Evolutionary conservation across 2,329 filamentous ascomycete species (phyloP).

Genomic region (Fusarium bactridioides): DNA sequence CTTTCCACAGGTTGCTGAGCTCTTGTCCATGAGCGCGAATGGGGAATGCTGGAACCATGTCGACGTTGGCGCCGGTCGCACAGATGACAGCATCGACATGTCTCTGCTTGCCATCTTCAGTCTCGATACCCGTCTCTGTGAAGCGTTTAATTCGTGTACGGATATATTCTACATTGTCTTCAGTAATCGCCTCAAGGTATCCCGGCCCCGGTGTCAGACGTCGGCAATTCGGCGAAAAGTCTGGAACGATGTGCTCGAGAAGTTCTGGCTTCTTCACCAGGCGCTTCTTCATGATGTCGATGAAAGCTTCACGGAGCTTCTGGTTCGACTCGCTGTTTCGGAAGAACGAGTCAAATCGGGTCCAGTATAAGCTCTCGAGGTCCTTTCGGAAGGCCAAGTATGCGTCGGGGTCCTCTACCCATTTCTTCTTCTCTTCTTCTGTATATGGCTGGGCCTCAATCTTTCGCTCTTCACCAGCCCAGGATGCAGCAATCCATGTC

Average conservation of each 20-base stretch:
- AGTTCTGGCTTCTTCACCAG: conserved; percentile 64
- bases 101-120: conserved; percentile 62
- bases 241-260: conserved; percentile 63
- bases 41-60: conserved; percentile 66
- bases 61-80: conserved; percentile 71
- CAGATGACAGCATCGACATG: conserved; percentile 73
- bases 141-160: conserved; percentile 64
- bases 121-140: conserved; percentile 67
- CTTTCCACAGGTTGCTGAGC: conserved; percentile 64
- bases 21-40: conserved; percentile 64
- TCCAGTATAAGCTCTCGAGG: conserved; percentile 69
- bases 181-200: conserved; percentile 70
- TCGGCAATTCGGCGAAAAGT: conserved; percentile 71
- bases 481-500: conserved; percentile 73
- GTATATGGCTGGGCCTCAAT: conserved; percentile 64
- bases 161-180: conserved; percentile 70
- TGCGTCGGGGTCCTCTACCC: conserved; percentile 62
- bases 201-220: conserved; percentile 72
- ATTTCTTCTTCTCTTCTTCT: conserved; percentile 63
- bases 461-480: conserved; percentile 63
- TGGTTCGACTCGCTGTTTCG: conserved; percentile 60
- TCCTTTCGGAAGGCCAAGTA: conserved; percentile 68
- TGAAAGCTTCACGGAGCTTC: conserved; percentile 54
- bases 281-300: conserved; percentile 60
- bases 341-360: conserved; percentile 63